A percentile compares a stretch with the other conserved stretches of the same genome.
phyloP scores from a whole-genome alignment of 305 asterid species.

The Plantago rigida region DNA sequence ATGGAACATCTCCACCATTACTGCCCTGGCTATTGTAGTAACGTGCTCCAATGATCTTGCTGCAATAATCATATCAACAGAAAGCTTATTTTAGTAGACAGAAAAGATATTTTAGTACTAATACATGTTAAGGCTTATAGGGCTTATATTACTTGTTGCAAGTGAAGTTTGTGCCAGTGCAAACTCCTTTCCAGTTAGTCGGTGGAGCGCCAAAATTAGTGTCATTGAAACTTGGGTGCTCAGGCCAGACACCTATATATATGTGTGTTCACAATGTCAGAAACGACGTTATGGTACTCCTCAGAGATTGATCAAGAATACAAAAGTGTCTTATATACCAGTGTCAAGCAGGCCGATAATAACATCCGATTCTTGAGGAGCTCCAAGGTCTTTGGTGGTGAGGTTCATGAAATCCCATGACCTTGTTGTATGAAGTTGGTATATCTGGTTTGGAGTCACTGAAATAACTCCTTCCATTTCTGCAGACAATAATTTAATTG shows the following conservation, averaged over 20 bases:
- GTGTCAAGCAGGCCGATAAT: conserved; percentile 38
- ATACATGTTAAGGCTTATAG: not conserved
- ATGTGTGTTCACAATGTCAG: not conserved
- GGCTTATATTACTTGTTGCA: conserved; percentile 29
- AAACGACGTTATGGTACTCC: no score
- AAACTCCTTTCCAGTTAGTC: conserved; percentile 28
- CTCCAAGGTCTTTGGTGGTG: conserved; percentile 10
- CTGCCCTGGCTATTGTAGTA: conserved; percentile 19
- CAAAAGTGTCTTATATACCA: conserved; percentile 9
- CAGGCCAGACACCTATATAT: conserved; percentile 31
- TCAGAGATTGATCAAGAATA: not conserved
- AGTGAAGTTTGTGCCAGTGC: conserved; percentile 29
- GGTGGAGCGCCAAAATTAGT: conserved; percentile 32
- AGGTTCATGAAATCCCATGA: conserved; percentile 45
- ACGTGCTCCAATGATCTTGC: conserved; percentile 32
- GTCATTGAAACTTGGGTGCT: conserved; percentile 33
- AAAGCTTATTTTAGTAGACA: not conserved
- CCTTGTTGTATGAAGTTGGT: conserved; percentile 36
- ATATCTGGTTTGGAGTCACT: conserved; percentile 29
- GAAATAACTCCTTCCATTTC: conserved; percentile 45
- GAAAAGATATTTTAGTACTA: not conserved
- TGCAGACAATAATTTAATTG: conserved; percentile 13
- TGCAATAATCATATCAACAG: conserved; percentile 9
- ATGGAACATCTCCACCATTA: conserved; percentile 19
- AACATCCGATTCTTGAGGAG: conserved; percentile 27